phyloP scores from a whole-genome alignment of 192 early-diverging fungal species.

The Chytriomyces sp. region DNA sequence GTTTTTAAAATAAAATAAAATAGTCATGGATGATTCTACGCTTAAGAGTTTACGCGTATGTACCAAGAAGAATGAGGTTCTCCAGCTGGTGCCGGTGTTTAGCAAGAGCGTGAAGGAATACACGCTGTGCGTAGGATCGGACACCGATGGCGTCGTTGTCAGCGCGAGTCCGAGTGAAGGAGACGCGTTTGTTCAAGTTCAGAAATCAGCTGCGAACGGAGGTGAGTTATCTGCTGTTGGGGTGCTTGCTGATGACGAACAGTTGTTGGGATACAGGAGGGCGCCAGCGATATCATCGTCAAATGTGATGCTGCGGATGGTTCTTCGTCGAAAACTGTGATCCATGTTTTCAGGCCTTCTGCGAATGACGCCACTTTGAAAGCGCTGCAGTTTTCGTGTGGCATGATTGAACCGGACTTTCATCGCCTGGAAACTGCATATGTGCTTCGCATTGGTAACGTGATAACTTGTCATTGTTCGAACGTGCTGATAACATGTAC shows the following conservation, averaged over 20 bases:
- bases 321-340: conserved; percentile 40
- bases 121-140: conserved; percentile 28
- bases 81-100: conserved; percentile 44
- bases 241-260: background rate
- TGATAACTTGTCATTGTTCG: background rate
- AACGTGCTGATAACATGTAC: background rate
- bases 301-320: conserved; percentile 57
- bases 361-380: conserved; percentile 46
- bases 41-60: conserved; percentile 44
- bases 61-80: conserved; percentile 14
- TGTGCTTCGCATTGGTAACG: conserved; percentile 34
- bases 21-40: conserved; percentile 55
- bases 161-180: conserved; percentile 44
- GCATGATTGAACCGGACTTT: conserved; percentile 47
- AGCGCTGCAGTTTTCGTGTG: conserved; percentile 33
- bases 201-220: conserved; percentile 40
- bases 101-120: conserved; percentile 35
- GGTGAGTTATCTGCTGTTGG: conserved; percentile 17
- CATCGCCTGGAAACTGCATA: conserved; percentile 43
- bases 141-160: conserved; percentile 42
- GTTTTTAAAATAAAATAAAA: no score
- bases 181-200: conserved; percentile 56
- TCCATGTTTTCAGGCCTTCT: conserved; percentile 44
- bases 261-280: conserved; percentile 41
- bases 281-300: conserved; percentile 43